Percentiles rank a stretch among this genome's conserved stretches.
Evolutionary conservation across 495 filamentous ascomycete species (phyloP).

Genomic region (Penicilliopsis zonata): DNA sequence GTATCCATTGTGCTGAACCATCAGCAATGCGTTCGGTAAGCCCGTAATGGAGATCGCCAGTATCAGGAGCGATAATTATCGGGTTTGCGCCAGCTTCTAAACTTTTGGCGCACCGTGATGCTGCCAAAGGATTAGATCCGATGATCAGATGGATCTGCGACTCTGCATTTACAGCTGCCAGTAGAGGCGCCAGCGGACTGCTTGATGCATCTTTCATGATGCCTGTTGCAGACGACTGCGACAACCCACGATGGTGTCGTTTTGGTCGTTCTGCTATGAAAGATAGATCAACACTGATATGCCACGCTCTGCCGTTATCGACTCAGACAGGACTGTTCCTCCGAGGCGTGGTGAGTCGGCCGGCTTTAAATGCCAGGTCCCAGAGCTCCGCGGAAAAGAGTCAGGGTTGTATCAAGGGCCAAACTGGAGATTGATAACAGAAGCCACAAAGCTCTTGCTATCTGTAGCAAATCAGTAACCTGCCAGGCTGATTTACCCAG

Average conservation of each 20-base stretch:
- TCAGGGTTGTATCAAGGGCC: no score
- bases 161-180: slow-evolving; percentile 65
- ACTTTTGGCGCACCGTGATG: slow-evolving; percentile 67
- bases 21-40: slow-evolving; percentile 61
- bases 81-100: slow-evolving; percentile 79
- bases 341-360: slow-evolving; percentile 1
- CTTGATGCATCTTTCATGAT: slow-evolving; percentile 24
- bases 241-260: no score
- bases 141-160: slow-evolving; percentile 77
- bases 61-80: slow-evolving; percentile 64
- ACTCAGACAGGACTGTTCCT: no score
- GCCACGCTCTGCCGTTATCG: no score
- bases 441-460: slow-evolving; percentile 1
- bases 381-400: slow-evolving; percentile 21
- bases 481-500: slow-evolving; percentile 10
- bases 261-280: no score
- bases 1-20: slow-evolving; percentile 59
- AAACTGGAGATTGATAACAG: slow-evolving; percentile 10
- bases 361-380: slow-evolving; percentile 2
- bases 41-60: slow-evolving; percentile 53
- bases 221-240: slow-evolving; percentile 8
- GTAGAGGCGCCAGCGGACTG: slow-evolving; percentile 24
- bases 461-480: slow-evolving; percentile 3
- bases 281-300: no score
- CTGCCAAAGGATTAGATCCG: slow-evolving; percentile 77